A percentile compares a stretch with the other conserved stretches of the same genome.
Evolutionary conservation across 108 stramenopile species (phyloP).

Genomic region (Asterionellopsis glacialis): DNA sequence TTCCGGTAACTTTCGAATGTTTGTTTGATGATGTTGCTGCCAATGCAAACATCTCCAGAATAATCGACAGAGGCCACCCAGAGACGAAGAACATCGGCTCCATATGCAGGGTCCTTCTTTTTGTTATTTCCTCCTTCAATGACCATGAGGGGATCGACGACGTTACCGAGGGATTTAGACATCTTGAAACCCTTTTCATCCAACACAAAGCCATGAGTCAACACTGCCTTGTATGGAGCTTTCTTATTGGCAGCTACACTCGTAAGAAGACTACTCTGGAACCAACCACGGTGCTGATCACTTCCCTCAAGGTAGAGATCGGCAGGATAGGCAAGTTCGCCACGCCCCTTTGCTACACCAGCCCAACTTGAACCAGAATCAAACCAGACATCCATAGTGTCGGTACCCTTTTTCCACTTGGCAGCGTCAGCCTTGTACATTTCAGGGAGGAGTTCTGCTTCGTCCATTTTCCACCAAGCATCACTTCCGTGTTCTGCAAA

Average conservation of each 20-base stretch:
- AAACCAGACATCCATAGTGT: constrained; percentile 99
- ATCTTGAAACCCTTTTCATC: constrained; percentile 99
- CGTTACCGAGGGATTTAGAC: constrained; percentile 98
- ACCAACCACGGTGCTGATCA: constrained; percentile 99
- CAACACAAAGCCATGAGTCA: constrained; percentile 98
- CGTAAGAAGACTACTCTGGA: constrained; percentile 96
- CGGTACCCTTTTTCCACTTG: constrained; percentile 93
- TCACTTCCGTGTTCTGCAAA: constrained; percentile 92
- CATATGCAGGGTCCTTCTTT: constrained; percentile 93
- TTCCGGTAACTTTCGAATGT: constrained; percentile 94
- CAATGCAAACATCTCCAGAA: constrained; percentile 90
- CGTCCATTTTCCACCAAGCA: constrained; percentile 95
- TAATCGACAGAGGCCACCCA: constrained; percentile 98
- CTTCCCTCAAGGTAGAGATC: constrained; percentile 92
- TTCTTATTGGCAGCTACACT: constrained; percentile 84
- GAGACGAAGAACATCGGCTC: constrained; percentile 96
- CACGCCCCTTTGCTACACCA: constrained; percentile 81
- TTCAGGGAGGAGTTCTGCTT: constrained; percentile 86
- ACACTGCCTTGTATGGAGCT: constrained; percentile 93
- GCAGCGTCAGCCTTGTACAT: constrained; percentile 75
- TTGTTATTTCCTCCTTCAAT: constrained; percentile 96
- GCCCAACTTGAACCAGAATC: constrained; percentile 98
- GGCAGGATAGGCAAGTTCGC: constrained; percentile 84
- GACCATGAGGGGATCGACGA: constrained; percentile 90
- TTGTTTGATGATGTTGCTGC: constrained; percentile 91